Percentiles rank a stretch among this genome's conserved stretches.
These are phyloP conservation scores for Termitomyces sp. DNA, from an alignment of 768 basidiomycete genomes.

Conservation along the genomic window DNA sequence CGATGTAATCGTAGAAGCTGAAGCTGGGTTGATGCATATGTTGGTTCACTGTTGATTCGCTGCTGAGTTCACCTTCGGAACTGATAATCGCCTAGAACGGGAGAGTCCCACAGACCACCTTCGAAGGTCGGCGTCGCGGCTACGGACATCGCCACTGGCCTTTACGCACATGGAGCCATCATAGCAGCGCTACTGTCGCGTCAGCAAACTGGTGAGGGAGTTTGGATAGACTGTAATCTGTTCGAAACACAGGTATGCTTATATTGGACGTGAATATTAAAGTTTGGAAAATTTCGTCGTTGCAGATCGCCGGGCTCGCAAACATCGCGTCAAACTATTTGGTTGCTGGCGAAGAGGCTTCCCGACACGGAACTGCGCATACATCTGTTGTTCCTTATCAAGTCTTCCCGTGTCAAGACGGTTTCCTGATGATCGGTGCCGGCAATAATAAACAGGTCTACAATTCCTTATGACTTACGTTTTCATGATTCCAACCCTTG, in stretches of 20 bases:
- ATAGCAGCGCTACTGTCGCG: constrained; percentile 86
- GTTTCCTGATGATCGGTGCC: constrained; percentile 90
- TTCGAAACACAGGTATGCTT: constrained; percentile 78
- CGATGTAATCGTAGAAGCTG: constrained; percentile 82
- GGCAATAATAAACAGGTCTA: constrained; percentile 82
- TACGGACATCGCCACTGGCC: constrained; percentile 82
- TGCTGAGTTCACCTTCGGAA: constrained; percentile 3
- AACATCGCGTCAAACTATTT: constrained; percentile 95
- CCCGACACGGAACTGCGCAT: constrained; percentile 87
- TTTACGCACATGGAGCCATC: constrained; percentile 90
- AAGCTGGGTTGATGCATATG: constrained; percentile 96
- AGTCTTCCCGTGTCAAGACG: constrained; percentile 81
- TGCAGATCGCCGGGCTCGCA: constrained; percentile 80
- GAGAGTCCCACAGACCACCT: constrained; percentile 80
- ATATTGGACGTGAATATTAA: neutral
- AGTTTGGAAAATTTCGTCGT: neutral
- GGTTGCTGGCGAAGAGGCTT: constrained; percentile 76
- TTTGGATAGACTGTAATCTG: constrained; percentile 89
- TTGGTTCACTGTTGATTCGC: constrained; percentile 27
- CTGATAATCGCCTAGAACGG: constrained; percentile 49
- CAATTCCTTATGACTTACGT: neutral
- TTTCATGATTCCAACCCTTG: neutral
- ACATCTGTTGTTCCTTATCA: constrained; percentile 94
- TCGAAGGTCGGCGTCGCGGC: constrained; percentile 95
- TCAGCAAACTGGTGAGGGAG: constrained; percentile 78